Base-by-base conservation (phyloP, 805 yeast species). In the Helenozyma baotianmanensis region DNA sequence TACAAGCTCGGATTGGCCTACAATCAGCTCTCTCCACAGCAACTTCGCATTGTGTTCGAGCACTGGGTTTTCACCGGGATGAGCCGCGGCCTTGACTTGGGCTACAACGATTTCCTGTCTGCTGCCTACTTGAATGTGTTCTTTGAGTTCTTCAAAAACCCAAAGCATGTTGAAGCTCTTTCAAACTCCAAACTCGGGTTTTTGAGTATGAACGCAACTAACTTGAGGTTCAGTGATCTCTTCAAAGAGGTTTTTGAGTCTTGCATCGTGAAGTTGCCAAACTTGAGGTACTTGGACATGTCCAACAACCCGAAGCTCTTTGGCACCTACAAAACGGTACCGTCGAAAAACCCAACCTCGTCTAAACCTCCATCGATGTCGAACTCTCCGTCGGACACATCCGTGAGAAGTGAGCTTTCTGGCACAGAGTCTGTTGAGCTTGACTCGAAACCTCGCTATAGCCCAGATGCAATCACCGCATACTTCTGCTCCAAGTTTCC, bases 11-110 rank as follows among this genome's bases (percentile, higher is more conserved):
- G 96, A 1, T 60, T 87, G 27, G 95, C 96, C 0, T 78, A 79
- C 44, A 81, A 82, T 41, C 81, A 81, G 15, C 59, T 89, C 12
- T 59, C 72, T 0, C 60, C 66, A 3, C 72, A 72, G n/a, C 90
- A 86, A 37, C 54, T 81, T 21, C 65, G 66, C 38, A 57, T 73
- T 14, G 38, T 64, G 9, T 45, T 85, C 15, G 68, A 75, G 6
- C 58, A 73, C 29, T 86, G 90, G 88, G 54, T 82, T 35, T 31
- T 54, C 46, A 39, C 56, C 57, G 54, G 49, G 61, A 46, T 61
- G 17, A 70, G 79, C 4, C 53, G 77, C 42, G 96, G 96, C 3
- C 56, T 89, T 5, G 96, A 88, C 62, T 48, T 89, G 14, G 94
- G 95, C 3, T 89, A 81, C 50, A 89, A 89, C 53, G 89, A 85